Evolutionary conservation across 2,329 filamentous ascomycete genomes (phyloP), one percentile per base, ranked within the genome.

Genomic region (Pestalotiopsis sp.): DNA sequence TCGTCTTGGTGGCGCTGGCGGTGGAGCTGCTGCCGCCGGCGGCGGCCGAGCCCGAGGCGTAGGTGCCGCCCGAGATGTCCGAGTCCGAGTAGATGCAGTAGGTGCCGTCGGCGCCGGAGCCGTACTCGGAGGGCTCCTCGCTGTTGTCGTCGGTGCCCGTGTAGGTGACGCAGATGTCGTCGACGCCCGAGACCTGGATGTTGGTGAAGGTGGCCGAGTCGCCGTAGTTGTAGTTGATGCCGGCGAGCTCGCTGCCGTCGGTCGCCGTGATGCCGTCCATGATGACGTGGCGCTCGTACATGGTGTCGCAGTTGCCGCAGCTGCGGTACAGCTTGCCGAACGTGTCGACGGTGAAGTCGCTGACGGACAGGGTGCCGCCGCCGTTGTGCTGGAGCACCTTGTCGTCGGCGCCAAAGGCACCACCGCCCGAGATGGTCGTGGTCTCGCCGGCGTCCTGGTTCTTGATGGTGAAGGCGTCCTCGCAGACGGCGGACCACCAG

Each of bases 261-360:
- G 73, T 73, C 69, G 82, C 82, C 57, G 73, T 77, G 70, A 80
- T 72, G 69, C 73, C 73, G 68, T 73, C 68, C 71, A 81, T 68
- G 57, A 74, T 73, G 59, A 79, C 75, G 64, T 75, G 72, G 61
- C 61, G 78, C 64, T 75, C 74, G 69, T 73, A 75, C 73, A 72
- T 72, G 68, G 74, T 74, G 70, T 74, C 74, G 74, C 82, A 84
- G 77, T 82, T 81, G 25, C 83, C 84, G 74, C 83, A 86, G 62
- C 80, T 79, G 70, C 83, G 82, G 78, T 84, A 85, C 60, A 85
- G 73, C 76, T 82, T 82, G 69, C 81, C 81, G 59, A 80, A 78
- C 73, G 82, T 77, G 62, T 79, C 75, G 31, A 80, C 78, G 36
- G 78, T 80, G 73, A 81, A 83, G 71, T 71, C 72, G 68, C 62